phyloP scores from a whole-genome alignment of 306 rosid genomes.

The Boehmeria nivea region DNA sequence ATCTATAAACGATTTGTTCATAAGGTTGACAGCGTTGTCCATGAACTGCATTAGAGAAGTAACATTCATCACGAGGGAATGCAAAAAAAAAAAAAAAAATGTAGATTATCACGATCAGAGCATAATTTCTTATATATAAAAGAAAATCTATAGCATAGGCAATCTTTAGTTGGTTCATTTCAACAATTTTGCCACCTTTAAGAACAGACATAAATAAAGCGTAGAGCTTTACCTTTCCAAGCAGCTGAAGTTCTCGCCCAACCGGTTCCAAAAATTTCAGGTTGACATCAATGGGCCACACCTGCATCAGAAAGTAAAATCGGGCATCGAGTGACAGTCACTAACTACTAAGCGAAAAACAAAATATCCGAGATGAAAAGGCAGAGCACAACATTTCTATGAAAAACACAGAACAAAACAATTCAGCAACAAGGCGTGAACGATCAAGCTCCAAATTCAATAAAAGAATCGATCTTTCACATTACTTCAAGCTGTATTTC shows the following conservation, averaged over 20 bases:
- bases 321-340: not conserved
- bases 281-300: conserved; percentile 75
- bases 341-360: not conserved
- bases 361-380: not conserved
- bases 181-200: not conserved
- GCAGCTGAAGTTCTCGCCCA: conserved; percentile 72
- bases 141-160: too few relatives aligned
- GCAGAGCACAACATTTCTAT: not conserved
- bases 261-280: conserved; percentile 83
- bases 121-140: not conserved
- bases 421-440: too few relatives aligned
- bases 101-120: not conserved
- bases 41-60: conserved; percentile 63
- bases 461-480: too few relatives aligned
- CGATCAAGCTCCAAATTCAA: too few relatives aligned
- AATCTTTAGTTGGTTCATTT: too few relatives aligned
- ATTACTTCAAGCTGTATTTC: too few relatives aligned
- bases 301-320: conserved; percentile 39
- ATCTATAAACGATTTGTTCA: conserved; percentile 88
- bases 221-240: conserved; percentile 65
- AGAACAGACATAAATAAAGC: not conserved
- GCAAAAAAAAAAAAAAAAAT: too few relatives aligned
- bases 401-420: not conserved
- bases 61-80: not conserved
- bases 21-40: conserved; percentile 86